Base-by-base conservation (phyloP, 2,329 filamentous ascomycete genomes). In the Fusarium lyarnte region DNA sequence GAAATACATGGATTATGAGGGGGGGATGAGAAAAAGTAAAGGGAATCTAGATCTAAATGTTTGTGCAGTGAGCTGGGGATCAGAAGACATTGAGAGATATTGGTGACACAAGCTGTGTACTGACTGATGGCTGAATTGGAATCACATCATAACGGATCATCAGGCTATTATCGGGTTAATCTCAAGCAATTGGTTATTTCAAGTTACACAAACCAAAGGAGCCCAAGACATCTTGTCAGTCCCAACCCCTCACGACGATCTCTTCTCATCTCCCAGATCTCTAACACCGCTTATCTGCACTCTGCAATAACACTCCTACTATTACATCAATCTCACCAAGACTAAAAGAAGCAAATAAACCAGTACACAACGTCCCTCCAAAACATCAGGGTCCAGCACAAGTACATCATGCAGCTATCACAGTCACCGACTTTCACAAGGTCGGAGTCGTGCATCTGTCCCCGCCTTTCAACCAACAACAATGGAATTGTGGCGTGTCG, bases 401-500 rank as follows among this genome's bases (percentile, higher is more conserved):
- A 52, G 21, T 25, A 41, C 42, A 43, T 35, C 27, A 38, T 53
- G 55, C n/a, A 59, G 38, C n/a, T 58, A 46, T 42, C 10, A 31
- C 64, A 27, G 36, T 58, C 45, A 53, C 52, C 52, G 27, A 46
- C 39, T 55, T 58, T 46, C 35, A 53, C 33, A 55, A 66, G 39
- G 5, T 8, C 53, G 33, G 67, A 66, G 49, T 23, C 51, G 46
- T 52, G 60, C 53, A 70, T 57, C 27, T 35, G n/a, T 43, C 54
- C 49, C 53, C 47, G 53, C 61, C 57, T 45, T 49, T 61, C 33
- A 27, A 38, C 16, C 49, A 52, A 6, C 46, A 45, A 27, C 33
- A 57, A 53, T n/a, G 45, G 49, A 39, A 66, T 47, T 45, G 61
- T 67, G 68, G 62, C 66, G 25, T 46, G 54, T 68, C 57, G 61